phyloP scores from a whole-genome alignment of 306 rosid genomes.

The Cyamopsis tetragonoloba region DNA sequence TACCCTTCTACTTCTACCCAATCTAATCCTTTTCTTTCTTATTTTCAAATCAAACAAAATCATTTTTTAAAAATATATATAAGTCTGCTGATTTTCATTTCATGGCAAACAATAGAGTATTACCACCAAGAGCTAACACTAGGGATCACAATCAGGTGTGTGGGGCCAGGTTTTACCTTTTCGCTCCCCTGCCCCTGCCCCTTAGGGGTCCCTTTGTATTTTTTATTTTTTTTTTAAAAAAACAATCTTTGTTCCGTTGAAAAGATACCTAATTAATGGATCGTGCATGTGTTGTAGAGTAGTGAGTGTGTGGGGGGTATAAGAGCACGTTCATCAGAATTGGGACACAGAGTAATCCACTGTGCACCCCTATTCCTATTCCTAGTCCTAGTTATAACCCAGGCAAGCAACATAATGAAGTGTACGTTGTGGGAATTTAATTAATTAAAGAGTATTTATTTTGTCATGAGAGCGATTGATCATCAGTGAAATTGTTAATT shows the following conservation, averaged over 20 bases:
- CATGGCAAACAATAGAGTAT: conserved; percentile 15
- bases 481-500: background rate
- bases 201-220: too few relatives aligned
- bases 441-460: background rate
- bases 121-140: too few relatives aligned
- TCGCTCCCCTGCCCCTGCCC: too few relatives aligned
- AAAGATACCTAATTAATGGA: conserved; percentile 7
- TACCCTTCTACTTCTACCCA: conserved; percentile 16
- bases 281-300: conserved; percentile 13
- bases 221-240: too few relatives aligned
- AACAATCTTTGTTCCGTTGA: conserved; percentile 18
- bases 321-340: conserved; percentile 17
- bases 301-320: background rate
- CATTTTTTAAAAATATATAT: too few relatives aligned
- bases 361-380: conserved; percentile 23
- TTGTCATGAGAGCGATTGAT: background rate
- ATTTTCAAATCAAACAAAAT: background rate
- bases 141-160: too few relatives aligned
- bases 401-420: background rate
- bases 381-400: too few relatives aligned
- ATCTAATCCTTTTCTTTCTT: background rate
- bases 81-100: background rate
- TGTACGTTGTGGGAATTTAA: too few relatives aligned
- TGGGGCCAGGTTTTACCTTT: too few relatives aligned
- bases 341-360: conserved; percentile 3